Evolutionary conservation across 2,329 filamentous ascomycete genomes (phyloP), one percentile per base, ranked within the genome.

Genomic region (Phoma herbarum): DNA sequence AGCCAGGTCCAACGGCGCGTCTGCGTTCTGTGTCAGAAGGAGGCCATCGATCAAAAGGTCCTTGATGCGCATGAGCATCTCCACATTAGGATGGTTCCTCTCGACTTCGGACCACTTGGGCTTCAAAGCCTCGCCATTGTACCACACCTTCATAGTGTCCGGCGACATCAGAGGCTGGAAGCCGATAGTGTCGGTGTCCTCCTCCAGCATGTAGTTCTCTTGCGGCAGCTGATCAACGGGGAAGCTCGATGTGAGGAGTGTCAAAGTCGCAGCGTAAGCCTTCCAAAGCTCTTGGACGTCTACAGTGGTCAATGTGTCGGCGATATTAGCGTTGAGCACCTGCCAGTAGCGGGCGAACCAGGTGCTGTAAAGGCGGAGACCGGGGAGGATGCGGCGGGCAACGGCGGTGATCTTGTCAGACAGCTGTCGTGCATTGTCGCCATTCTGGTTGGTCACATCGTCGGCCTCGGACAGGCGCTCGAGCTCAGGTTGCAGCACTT

Each of bases 401-500:
- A 87, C 80, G 4, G 83, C 81, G 11, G 85, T 86, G 43, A 89
- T 79, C 58, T 83, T 84, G 49, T 84, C 82, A 1, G 75, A 76
- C 69, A 75, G 75, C 62, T 74, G 76, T 63, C 69, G 75, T 43
- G 65, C 63, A 25, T 58, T 67, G 33, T 74, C 67, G 49, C 65
- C 70, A 39, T 74, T 77, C 56, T 76, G 77, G 52, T 75, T 74
- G 41, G 78, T 81, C 29, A 84, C 81, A 55, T 85, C 81, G 48
- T 75, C 68, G 25, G 71, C 72, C 35, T 76, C 75, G 45, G 73
- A 87, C 23, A 82, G 78, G n/a, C 81, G 83, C 54, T 87, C 84
- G 3, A 96, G 81, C 66, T 92, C 89, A n/a, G 86, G 83, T 62
- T 89, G 82, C 33, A 96, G 81, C 26, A 89, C 80, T 51, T 89